Evolutionary conservation across 2,329 filamentous ascomycete species (phyloP), one percentile per base, ranked within the genome.

Genomic region (Penicillium rolfsii): DNA sequence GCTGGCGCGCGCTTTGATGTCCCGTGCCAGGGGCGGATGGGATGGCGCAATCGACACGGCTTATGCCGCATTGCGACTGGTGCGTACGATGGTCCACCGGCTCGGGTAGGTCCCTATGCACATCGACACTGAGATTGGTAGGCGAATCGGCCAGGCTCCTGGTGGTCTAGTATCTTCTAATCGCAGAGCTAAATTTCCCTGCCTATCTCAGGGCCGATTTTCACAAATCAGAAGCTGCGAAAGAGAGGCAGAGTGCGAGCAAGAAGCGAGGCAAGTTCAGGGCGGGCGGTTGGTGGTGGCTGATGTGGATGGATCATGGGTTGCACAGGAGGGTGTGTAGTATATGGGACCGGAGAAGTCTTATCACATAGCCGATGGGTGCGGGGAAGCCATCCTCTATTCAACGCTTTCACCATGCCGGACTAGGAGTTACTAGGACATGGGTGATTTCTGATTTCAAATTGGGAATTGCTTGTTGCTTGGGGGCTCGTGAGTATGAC

Each of bases 361-460:
- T 64, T 55, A 55, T 61, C 63, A 35, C 43, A 30, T 57, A 64
- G 55, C 52, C 60, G 60, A 65, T 61, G 56, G 55, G 60, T 64
- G 58, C 60, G 63, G 63, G 63, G 61, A 61, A 59, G 57, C 41
- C 53, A 41, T 50, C n/a, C 30, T 48, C 45, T 30, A 45, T 45
- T 45, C 11, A 26, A 12, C 22, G 26, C 41, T 26, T 24, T 22
- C 24, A 26, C 22, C 4, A 45, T 12, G 11, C 3, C 9, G 30
- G 30, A 33, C 19, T 45, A 26, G 41, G 22, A 45, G 40, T 41
- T 22, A 11, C 1, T 7, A 36, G 35, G 12, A 36, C 35, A 36
- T 14, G 35, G 35, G 35, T 36, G 35, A 36, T 36, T 36, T 52
- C 30, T 2, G 30, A 33, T 33, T 33, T 33, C 30, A 11, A 35